These are phyloP conservation scores for Leucocoprinus sp. DNA, from an alignment of 768 basidiomycete species.

Conservation along the genomic window DNA sequence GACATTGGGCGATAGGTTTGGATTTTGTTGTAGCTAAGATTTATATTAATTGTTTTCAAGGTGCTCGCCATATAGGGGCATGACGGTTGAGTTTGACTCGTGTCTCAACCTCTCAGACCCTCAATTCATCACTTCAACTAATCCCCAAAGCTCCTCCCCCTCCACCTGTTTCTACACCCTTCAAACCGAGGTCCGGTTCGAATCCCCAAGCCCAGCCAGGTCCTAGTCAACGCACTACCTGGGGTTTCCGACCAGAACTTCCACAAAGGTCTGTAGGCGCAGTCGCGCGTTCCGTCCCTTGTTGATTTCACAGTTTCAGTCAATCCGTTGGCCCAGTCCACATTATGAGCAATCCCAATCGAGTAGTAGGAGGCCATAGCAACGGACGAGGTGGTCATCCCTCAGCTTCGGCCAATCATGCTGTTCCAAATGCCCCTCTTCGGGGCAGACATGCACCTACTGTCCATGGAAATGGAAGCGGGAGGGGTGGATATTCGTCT, in stretches of 20 bases:
- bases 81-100: conserved; percentile 76
- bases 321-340: conserved; percentile 29
- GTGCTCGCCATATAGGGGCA: conserved; percentile 89
- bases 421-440: conserved; percentile 2
- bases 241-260: conserved; percentile 60
- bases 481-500: neutral
- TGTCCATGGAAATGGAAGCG: conserved; percentile 6
- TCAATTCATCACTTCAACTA: conserved; percentile 77
- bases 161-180: conserved; percentile 38
- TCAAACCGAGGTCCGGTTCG: conserved; percentile 63
- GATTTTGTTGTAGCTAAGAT: neutral
- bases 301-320: conserved; percentile 14
- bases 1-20: conserved; percentile 75
- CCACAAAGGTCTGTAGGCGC: conserved; percentile 22
- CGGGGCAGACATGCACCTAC: conserved; percentile 1
- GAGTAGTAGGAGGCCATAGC: conserved; percentile 26
- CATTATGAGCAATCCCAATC: conserved; percentile 75
- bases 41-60: conserved; percentile 27
- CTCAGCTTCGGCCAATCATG: conserved; percentile 14
- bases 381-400: conserved; percentile 27
- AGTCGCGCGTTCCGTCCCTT: neutral
- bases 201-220: conserved; percentile 50
- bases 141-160: conserved; percentile 48
- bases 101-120: conserved; percentile 84
- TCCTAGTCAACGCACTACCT: conserved; percentile 43